Evolutionary conservation across 805 yeast genomes (phyloP).

Genomic region (Wickerhamiella brachini): DNA sequence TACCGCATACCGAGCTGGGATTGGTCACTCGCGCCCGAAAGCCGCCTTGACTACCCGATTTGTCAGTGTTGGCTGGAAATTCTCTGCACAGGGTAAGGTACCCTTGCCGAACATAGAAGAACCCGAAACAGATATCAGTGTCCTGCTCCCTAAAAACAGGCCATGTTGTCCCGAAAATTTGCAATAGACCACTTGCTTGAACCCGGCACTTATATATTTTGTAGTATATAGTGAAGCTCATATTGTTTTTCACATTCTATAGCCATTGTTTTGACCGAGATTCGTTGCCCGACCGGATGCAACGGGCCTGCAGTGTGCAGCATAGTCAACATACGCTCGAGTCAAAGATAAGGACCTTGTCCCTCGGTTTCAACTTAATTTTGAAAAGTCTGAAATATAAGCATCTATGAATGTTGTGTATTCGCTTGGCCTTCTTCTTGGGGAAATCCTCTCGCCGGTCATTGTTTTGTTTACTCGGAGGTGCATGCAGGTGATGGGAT

Average conservation of each 20-base stretch:
- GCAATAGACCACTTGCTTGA: neutral
- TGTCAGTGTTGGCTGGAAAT: neutral
- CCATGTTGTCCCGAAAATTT: neutral
- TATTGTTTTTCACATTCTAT: neutral
- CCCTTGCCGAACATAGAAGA: neutral
- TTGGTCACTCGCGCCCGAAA: slow-evolving; percentile 5
- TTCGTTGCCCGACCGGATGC: slow-evolving; percentile 1
- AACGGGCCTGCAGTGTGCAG: slow-evolving; percentile 2
- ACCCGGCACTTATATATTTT: neutral
- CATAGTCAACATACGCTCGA: neutral
- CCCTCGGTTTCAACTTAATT: neutral
- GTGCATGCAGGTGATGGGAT: neutral
- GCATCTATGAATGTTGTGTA: neutral
- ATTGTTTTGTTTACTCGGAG: neutral
- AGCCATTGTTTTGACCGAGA: neutral
- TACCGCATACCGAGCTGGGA: slow-evolving; percentile 9
- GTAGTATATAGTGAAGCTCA: neutral
- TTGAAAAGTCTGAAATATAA: neutral
- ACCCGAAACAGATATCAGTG: neutral
- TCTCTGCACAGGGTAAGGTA: slow-evolving; percentile 2
- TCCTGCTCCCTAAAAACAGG: neutral
- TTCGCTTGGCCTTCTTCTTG: neutral
- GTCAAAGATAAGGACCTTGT: neutral
- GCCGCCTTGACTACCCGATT: slow-evolving; percentile 1
- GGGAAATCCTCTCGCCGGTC: neutral